Conservation (phyloP, 805 yeast species). For the Yarrowia keelungensis region DNA sequence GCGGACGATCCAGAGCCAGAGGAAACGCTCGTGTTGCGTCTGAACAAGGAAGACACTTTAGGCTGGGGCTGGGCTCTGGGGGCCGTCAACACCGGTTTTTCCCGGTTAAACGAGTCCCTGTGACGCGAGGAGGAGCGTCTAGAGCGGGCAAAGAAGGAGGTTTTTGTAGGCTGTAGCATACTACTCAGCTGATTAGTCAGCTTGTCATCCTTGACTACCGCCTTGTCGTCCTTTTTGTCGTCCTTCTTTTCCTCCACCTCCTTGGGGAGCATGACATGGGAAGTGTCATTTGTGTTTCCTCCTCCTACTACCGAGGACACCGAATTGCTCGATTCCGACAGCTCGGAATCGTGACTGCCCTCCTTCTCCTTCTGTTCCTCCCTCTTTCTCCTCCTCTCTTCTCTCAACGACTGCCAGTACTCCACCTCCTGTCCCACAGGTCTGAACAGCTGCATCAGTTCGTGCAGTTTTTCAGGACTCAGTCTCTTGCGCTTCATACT, state of each 20-base stretch:
- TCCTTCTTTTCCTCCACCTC: background rate
- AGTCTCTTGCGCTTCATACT: constrained; percentile 39
- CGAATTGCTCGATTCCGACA: too few species aligned
- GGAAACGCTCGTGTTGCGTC: constrained; percentile 23
- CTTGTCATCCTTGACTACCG: too few species aligned
- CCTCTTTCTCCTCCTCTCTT: constrained; percentile 30
- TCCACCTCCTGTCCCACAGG: constrained; percentile 42
- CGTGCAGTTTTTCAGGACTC: constrained; percentile 45
- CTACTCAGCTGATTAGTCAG: too few species aligned
- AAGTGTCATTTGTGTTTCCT: background rate
- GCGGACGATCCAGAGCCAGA: constrained; percentile 19
- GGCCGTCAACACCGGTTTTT: background rate
- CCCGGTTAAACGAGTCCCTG: constrained; percentile 32
- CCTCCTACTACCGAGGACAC: too few species aligned
- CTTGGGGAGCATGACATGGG: constrained; percentile 20
- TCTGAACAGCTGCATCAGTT: constrained; percentile 44
- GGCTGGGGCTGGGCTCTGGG: constrained; percentile 10
- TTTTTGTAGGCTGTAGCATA: too few species aligned
- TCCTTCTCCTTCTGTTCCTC: constrained; percentile 3
- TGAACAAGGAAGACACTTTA: constrained; percentile 21
- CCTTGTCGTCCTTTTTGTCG: background rate
- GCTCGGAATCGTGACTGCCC: too few species aligned
- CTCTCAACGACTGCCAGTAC: constrained; percentile 28
- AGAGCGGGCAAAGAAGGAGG: constrained; percentile 3
- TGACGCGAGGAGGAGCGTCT: constrained; percentile 16